Evolutionary conservation across 305 asterid genomes (phyloP).

Genomic region (Salvia sclarea): DNA sequence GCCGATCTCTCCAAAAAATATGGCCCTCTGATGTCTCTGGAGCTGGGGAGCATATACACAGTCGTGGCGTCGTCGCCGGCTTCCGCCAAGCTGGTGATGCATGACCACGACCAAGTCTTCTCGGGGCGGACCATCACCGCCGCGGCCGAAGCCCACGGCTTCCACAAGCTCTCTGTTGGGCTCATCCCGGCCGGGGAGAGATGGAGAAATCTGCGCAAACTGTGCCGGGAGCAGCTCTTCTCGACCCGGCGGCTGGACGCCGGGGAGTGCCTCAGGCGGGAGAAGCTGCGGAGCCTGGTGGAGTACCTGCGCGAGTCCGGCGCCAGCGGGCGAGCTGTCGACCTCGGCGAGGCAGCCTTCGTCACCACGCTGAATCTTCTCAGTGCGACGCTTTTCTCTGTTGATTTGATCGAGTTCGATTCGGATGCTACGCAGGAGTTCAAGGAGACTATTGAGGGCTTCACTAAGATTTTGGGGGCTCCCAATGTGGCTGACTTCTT

Average conservation of each 20-base stretch:
- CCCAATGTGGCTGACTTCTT: slow-evolving; percentile 44
- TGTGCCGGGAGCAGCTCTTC: slow-evolving; percentile 45
- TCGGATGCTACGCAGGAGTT: slow-evolving; percentile 31
- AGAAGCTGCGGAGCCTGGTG: slow-evolving; percentile 31
- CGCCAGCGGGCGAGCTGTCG: too few species aligned
- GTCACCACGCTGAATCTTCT: slow-evolving; percentile 36
- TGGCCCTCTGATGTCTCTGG: slow-evolving; percentile 48
- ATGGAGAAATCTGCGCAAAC: slow-evolving; percentile 48
- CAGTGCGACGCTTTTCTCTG: slow-evolving; percentile 38
- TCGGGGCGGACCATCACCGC: slow-evolving; percentile 37
- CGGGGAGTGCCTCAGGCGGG: slow-evolving; percentile 36
- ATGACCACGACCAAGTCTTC: slow-evolving; percentile 41
- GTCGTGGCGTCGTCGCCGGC: slow-evolving; percentile 42
- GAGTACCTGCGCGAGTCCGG: slow-evolving; percentile 27
- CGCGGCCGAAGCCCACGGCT: slow-evolving; percentile 40
- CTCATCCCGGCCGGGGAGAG: slow-evolving; percentile 35
- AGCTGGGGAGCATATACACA: slow-evolving; percentile 40
- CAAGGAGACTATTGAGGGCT: slow-evolving; percentile 31
- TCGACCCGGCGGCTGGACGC: slow-evolving; percentile 40
- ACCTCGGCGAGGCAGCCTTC: slow-evolving; percentile 38
- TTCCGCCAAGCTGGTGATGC: slow-evolving; percentile 40
- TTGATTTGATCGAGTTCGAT: slow-evolving; percentile 31
- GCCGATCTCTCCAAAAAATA: slow-evolving; percentile 40
- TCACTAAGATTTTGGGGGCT: slow-evolving; percentile 25
- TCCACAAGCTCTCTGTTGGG: slow-evolving; percentile 29